Evolutionary conservation across 306 rosid genomes (phyloP).

Genomic region (Malus sieversii): DNA sequence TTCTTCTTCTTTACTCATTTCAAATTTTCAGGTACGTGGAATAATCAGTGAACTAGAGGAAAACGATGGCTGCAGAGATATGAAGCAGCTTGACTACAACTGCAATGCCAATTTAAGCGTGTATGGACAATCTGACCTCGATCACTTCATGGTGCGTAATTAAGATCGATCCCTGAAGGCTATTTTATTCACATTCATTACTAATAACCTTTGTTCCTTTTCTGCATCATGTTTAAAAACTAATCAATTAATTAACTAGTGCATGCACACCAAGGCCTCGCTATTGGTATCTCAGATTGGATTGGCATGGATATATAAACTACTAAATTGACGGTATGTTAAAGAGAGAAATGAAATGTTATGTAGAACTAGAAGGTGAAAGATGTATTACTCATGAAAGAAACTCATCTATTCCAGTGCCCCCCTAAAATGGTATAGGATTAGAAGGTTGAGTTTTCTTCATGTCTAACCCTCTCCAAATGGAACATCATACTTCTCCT

Average conservation of each 20-base stretch:
- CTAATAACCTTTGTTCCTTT: not conserved
- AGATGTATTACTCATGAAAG: not conserved
- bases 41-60: constrained; percentile 11
- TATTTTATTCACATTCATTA: not conserved
- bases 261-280: not conserved
- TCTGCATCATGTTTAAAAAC: not conserved
- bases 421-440: not conserved
- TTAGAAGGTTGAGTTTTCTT: not conserved
- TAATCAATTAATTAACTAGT: not conserved
- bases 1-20: not conserved
- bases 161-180: not conserved
- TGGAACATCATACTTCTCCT: not conserved
- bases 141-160: constrained; percentile 68
- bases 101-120: constrained; percentile 15
- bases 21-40: constrained; percentile 14
- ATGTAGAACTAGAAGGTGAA: not conserved
- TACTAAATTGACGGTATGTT: not conserved
- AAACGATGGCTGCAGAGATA: constrained; percentile 23
- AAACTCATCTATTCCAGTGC: not conserved
- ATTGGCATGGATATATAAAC: not conserved
- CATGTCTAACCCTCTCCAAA: not conserved
- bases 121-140: constrained; percentile 52
- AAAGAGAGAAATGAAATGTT: not conserved
- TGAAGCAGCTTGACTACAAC: constrained; percentile 32
- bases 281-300: not conserved